These are phyloP conservation scores for Ceratorhiza oryzae-sativae DNA, from an alignment of 1,284 basidiomycete species.

Conservation along the genomic window DNA sequence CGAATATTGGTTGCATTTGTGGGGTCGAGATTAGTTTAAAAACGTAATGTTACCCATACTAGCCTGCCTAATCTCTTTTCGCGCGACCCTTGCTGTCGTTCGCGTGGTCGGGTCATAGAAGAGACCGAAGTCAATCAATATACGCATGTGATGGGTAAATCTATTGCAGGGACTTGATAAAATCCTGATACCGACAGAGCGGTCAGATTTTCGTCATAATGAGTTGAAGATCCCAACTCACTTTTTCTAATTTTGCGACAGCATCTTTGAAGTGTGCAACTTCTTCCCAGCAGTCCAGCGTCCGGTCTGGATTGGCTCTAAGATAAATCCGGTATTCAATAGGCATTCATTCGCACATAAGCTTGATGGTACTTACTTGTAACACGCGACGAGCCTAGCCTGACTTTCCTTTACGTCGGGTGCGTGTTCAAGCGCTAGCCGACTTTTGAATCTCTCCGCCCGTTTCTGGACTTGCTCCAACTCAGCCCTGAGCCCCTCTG, in stretches of 20 bases:
- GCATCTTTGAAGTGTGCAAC: conserved; percentile 75
- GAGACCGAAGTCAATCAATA: background rate
- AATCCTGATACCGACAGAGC: conserved; percentile 36
- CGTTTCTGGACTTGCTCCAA: conserved; percentile 73
- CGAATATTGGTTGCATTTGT: background rate
- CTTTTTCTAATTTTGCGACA: conserved; percentile 71
- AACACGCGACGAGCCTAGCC: conserved; percentile 72
- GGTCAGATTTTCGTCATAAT: background rate
- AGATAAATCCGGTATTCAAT: conserved; percentile 25
- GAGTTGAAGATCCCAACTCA: conserved; percentile 46
- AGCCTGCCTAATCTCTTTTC: background rate
- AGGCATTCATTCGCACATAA: background rate
- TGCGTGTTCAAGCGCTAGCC: conserved; percentile 62
- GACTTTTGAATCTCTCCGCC: conserved; percentile 73
- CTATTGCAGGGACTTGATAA: conserved; percentile 45
- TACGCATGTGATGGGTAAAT: conserved; percentile 10
- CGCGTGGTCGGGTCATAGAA: background rate
- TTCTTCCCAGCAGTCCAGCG: conserved; percentile 80
- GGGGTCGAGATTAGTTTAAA: background rate
- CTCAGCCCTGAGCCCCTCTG: conserved; percentile 69
- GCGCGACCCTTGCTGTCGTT: background rate
- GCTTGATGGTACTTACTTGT: conserved; percentile 61
- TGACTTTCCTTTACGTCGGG: conserved; percentile 64
- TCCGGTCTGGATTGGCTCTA: conserved; percentile 61
- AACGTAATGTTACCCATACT: background rate